Conservation (phyloP, 2,329 filamentous ascomycete genomes). For the Exserohilum turcica region DNA sequence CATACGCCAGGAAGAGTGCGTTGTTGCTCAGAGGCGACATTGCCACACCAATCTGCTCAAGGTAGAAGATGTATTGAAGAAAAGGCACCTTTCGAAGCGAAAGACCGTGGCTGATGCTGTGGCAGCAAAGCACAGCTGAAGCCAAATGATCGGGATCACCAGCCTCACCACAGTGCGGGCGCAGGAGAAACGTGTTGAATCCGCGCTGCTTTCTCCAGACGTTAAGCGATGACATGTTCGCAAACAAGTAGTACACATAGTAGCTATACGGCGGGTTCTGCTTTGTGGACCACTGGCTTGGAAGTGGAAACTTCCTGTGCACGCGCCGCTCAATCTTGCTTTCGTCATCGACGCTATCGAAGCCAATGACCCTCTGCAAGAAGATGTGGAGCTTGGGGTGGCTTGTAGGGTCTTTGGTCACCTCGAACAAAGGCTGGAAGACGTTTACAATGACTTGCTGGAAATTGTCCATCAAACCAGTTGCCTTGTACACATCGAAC, state of each 20-base stretch:
- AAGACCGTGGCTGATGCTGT: slow-evolving; percentile 96
- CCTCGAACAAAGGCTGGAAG: slow-evolving; percentile 93
- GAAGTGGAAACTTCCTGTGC: slow-evolving; percentile 94
- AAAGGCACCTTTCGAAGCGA: slow-evolving; percentile 91
- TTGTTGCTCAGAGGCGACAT: slow-evolving; percentile 99
- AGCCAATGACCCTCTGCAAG: slow-evolving; percentile 91
- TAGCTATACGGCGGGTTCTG: slow-evolving; percentile 99
- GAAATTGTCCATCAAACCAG: slow-evolving; percentile 82
- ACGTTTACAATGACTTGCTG: slow-evolving; percentile 90
- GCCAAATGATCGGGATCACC: slow-evolving; percentile 96
- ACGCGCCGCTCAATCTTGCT: slow-evolving; percentile 93
- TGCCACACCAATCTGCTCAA: slow-evolving; percentile 96
- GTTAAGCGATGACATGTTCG: slow-evolving; percentile 92
- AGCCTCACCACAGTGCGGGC: slow-evolving; percentile 95
- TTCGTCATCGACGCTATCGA: slow-evolving; percentile 97
- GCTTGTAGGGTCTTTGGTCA: slow-evolving; percentile 81
- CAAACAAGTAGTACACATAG: slow-evolving; percentile 97
- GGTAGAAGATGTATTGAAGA: slow-evolving; percentile 95
- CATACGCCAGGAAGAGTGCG: slow-evolving; percentile 92
- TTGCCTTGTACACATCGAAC: slow-evolving; percentile 94
- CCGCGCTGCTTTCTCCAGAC: slow-evolving; percentile 86
- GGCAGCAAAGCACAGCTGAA: slow-evolving; percentile 86
- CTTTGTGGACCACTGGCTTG: slow-evolving; percentile 84
- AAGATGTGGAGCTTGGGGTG: slow-evolving; percentile 96
- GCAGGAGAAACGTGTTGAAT: slow-evolving; percentile 92